A percentile compares a stretch with the other conserved stretches of the same genome.
Evolutionary conservation across 1,139 yeast species (phyloP).

Genomic region (Pichia sp.): DNA sequence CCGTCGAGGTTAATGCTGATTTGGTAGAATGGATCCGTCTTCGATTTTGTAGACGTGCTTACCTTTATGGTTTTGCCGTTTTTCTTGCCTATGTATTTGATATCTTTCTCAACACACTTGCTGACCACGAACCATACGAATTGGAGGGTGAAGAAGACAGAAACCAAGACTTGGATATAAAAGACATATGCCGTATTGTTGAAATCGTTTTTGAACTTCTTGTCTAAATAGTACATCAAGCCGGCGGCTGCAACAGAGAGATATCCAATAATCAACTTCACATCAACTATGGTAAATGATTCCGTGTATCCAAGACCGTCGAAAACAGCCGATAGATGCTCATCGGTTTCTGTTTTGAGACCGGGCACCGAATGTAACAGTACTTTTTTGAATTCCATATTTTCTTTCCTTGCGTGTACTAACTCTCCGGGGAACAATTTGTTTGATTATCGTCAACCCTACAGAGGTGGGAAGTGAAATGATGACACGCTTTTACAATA

Average conservation of each 20-base stretch:
- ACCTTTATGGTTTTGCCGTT: slow-evolving; percentile 38
- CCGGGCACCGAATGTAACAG: slow-evolving; percentile 40
- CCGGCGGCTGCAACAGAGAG: slow-evolving; percentile 64
- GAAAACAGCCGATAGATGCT: slow-evolving; percentile 43
- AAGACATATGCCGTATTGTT: slow-evolving; percentile 35
- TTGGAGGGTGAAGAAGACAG: slow-evolving; percentile 48
- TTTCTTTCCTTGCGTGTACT: not conserved
- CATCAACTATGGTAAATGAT: slow-evolving; percentile 53
- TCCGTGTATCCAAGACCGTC: slow-evolving; percentile 59
- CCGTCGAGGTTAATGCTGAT: slow-evolving; percentile 35
- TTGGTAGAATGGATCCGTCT: slow-evolving; percentile 44
- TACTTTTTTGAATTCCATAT: slow-evolving; percentile 24
- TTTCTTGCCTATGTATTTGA: slow-evolving; percentile 55
- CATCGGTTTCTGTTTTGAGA: slow-evolving; percentile 49
- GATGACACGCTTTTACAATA: not conserved
- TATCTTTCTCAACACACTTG: slow-evolving; percentile 48
- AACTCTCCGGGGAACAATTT: no score
- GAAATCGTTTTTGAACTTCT: slow-evolving; percentile 44
- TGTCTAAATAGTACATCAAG: slow-evolving; percentile 61
- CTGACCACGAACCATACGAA: slow-evolving; percentile 45
- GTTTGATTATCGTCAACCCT: not conserved
- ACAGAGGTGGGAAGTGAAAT: not conserved
- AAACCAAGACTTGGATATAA: slow-evolving; percentile 41
- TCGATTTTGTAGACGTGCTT: slow-evolving; percentile 33
- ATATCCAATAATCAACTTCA: slow-evolving; percentile 66